A percentile compares a stretch with the other conserved stretches of the same genome.
Conservation (phyloP, 345 rosid genomes). For the Lumnitzera racemosa region DNA sequence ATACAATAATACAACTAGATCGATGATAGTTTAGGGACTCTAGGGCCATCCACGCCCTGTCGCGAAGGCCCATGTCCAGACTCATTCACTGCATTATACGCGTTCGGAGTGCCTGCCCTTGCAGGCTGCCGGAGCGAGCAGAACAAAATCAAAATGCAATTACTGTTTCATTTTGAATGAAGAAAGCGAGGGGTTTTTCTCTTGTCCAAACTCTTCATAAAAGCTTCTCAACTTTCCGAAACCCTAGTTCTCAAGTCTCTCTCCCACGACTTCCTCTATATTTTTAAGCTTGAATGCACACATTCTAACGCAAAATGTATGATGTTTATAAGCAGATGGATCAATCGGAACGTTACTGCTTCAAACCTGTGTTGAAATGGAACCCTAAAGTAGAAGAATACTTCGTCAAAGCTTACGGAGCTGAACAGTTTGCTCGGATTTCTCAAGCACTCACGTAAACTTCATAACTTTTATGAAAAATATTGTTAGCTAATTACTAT, state of each 20-base stretch:
- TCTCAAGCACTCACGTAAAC: conserved; percentile 70
- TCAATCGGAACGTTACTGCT: conserved; percentile 63
- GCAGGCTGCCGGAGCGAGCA: too few relatives aligned
- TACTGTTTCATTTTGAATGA: conserved; percentile 34
- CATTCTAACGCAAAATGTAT: neutral
- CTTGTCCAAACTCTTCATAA: conserved; percentile 25
- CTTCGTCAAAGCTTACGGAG: conserved; percentile 75
- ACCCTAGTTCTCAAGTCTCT: conserved; percentile 11
- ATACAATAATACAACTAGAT: too few relatives aligned
- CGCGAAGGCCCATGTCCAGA: too few relatives aligned
- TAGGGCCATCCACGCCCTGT: too few relatives aligned
- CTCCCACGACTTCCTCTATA: too few relatives aligned
- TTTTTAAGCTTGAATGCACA: too few relatives aligned
- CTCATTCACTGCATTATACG: too few relatives aligned
- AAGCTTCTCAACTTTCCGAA: conserved; percentile 17
- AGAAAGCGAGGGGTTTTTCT: conserved; percentile 40
- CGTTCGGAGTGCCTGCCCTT: too few relatives aligned
- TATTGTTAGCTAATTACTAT: neutral
- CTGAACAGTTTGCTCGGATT: conserved; percentile 62
- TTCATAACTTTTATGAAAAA: neutral
- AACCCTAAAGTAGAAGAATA: conserved; percentile 74
- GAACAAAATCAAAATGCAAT: too few relatives aligned
- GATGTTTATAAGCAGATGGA: conserved; percentile 30
- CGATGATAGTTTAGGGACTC: too few relatives aligned
- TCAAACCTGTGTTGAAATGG: conserved; percentile 69